These are phyloP conservation scores for Tolypocladium pustulatum DNA, from an alignment of 2,329 filamentous ascomycete genomes.

Conservation along the genomic window DNA sequence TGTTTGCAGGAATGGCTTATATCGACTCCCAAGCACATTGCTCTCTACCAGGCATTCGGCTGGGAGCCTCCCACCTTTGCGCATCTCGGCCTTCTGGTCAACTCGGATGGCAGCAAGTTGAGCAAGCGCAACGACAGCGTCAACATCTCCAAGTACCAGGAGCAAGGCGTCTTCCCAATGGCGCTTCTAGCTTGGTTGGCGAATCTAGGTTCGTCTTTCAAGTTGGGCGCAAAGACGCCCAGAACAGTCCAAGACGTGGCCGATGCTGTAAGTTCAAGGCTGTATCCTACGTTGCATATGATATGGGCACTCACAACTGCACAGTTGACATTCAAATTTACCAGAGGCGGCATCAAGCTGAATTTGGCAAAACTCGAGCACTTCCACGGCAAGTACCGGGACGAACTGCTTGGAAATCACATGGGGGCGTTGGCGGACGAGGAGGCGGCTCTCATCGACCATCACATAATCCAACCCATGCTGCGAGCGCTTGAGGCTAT, in stretches of 20 bases:
- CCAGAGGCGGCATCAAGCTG: conserved; percentile 79
- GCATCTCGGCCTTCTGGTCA: conserved; percentile 68
- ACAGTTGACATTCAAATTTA: conserved; percentile 79
- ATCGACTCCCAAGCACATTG: conserved; percentile 67
- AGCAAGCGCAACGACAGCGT: conserved; percentile 66
- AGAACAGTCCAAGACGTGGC: conserved; percentile 57
- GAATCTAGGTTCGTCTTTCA: conserved; percentile 42
- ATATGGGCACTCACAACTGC: conserved; percentile 12
- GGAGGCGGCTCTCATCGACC: conserved; percentile 13
- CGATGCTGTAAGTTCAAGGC: conserved; percentile 41
- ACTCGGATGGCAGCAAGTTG: conserved; percentile 60
- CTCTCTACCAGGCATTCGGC: conserved; percentile 65
- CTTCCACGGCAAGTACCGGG: conserved; percentile 60
- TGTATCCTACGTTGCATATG: background rate
- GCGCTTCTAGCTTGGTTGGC: conserved; percentile 70
- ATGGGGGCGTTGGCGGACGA: conserved; percentile 10
- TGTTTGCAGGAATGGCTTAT: conserved; percentile 75
- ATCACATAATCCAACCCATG: conserved; percentile 11
- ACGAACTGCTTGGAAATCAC: conserved; percentile 18
- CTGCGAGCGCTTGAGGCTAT: conserved; percentile 12
- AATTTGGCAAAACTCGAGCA: conserved; percentile 69
- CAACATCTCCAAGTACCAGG: conserved; percentile 40
- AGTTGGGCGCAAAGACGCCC: conserved; percentile 13
- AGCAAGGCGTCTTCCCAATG: conserved; percentile 33
- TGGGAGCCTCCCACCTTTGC: conserved; percentile 67